Conservation (phyloP, 345 rosid genomes). For the Bruguiera gymnorhiza region DNA sequence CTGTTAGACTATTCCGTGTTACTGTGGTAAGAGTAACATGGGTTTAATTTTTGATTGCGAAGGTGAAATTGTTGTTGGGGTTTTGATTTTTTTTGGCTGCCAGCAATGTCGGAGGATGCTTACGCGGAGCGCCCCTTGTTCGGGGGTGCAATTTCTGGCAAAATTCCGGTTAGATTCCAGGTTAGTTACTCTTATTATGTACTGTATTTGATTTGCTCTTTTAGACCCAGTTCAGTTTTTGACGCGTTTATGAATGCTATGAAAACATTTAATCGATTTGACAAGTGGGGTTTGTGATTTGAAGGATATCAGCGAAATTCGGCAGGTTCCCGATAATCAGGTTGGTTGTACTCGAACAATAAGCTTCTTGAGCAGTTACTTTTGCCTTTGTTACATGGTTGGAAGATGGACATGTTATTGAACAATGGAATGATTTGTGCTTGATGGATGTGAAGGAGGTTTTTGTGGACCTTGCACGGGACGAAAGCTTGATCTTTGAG, state of each 20-base stretch:
- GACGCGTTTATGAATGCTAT: background rate
- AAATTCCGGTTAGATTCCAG: conserved; percentile 60
- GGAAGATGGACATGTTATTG: background rate
- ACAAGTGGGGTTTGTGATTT: background rate
- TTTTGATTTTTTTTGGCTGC: background rate
- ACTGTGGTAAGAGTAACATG: background rate
- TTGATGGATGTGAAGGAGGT: conserved; percentile 50
- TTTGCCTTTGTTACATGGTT: background rate
- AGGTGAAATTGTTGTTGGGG: background rate
- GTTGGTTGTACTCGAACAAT: conserved; percentile 20
- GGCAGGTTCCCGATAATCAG: conserved; percentile 80
- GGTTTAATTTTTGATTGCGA: background rate
- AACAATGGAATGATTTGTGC: background rate
- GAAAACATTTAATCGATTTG: background rate
- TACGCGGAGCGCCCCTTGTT: conserved; percentile 44
- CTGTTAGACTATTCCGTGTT: no score
- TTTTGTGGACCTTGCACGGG: conserved; percentile 71
- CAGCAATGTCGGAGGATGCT: conserved; percentile 39
- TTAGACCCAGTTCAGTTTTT: background rate
- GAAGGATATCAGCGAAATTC: conserved; percentile 70
- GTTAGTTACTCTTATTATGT: conserved; percentile 14
- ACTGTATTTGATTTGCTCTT: background rate
- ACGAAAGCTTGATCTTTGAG: conserved; percentile 86
- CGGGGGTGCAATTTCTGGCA: conserved; percentile 56
- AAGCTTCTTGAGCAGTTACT: no score